phyloP scores from a whole-genome alignment of 2,329 filamentous ascomycete genomes.

The Hypoxylon sp. region DNA sequence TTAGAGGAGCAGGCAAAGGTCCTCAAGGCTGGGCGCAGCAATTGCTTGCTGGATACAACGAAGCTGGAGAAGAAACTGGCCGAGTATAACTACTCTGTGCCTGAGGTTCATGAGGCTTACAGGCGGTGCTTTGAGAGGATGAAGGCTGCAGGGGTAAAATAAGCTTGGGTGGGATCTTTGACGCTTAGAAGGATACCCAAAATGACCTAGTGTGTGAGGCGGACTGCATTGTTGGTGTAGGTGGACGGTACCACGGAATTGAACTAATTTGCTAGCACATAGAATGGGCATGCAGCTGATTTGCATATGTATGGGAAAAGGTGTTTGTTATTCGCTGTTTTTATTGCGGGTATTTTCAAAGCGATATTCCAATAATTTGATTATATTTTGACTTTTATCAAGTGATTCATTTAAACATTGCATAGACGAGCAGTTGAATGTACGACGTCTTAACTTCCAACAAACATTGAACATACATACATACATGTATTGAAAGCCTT shows the following conservation, averaged over 20 bases:
- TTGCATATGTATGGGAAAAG: not conserved
- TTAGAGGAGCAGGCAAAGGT: constrained; percentile 77
- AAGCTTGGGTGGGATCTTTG: constrained; percentile 43
- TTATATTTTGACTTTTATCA: not conserved
- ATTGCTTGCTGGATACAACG: constrained; percentile 74
- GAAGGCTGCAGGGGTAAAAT: constrained; percentile 69
- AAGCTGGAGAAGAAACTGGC: constrained; percentile 73
- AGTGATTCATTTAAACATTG: not conserved
- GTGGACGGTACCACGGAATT: constrained; percentile 12
- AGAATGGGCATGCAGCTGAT: constrained; percentile 5
- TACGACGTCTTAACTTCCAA: not conserved
- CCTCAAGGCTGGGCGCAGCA: constrained; percentile 76
- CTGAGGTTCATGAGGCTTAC: constrained; percentile 75
- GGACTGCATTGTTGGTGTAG: constrained; percentile 14
- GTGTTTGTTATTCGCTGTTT: constrained; percentile 3
- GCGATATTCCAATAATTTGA: not conserved
- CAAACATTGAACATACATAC: not conserved
- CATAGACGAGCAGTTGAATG: not conserved
- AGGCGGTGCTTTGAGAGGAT: constrained; percentile 74
- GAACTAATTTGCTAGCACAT: constrained; percentile 7
- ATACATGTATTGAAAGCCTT: not conserved
- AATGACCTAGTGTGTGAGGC: constrained; percentile 16
- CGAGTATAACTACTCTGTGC: constrained; percentile 71
- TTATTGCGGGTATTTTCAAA: constrained; percentile 1
- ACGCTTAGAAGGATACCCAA: constrained; percentile 17